These are phyloP conservation scores for Trichoderma reesei DNA, from an alignment of 495 filamentous ascomycete species.

Conservation along the genomic window DNA sequence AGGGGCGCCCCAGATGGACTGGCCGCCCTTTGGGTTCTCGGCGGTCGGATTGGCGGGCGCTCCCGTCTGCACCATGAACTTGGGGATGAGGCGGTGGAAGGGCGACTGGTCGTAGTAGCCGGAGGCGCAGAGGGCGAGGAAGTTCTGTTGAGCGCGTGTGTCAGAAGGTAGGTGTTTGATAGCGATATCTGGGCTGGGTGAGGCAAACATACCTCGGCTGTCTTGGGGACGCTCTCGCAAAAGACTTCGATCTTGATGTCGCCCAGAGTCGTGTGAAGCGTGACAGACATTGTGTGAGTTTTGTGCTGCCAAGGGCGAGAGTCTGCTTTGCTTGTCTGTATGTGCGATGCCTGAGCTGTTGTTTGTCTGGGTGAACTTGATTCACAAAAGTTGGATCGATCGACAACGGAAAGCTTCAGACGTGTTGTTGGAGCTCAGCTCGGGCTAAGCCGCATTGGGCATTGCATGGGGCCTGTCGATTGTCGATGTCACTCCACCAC, in stretches of 20 bases:
- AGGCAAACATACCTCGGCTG: constrained; percentile 52
- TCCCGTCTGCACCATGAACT: constrained; percentile 90
- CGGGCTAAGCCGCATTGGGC: not conserved
- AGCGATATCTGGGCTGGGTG: constrained; percentile 54
- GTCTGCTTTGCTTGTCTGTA: too few relatives aligned
- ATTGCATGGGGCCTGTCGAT: too few relatives aligned
- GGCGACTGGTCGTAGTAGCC: constrained; percentile 76
- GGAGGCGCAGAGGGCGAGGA: constrained; percentile 88
- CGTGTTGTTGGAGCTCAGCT: not conserved
- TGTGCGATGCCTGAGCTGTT: too few relatives aligned
- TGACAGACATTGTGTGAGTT: constrained; percentile 46
- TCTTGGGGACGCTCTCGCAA: constrained; percentile 88
- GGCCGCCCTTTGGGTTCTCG: constrained; percentile 64
- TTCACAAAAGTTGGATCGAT: not conserved
- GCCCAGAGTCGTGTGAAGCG: constrained; percentile 82
- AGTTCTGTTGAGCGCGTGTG: constrained; percentile 76
- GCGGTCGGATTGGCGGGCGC: constrained; percentile 54
- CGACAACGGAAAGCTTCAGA: not conserved
- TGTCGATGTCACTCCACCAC: not conserved
- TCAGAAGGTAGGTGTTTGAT: constrained; percentile 32
- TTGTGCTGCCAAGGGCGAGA: too few relatives aligned
- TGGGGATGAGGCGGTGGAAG: constrained; percentile 84
- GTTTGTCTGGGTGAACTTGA: too few relatives aligned
- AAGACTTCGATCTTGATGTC: constrained; percentile 95
- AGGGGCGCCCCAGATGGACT: constrained; percentile 71